Conservation (phyloP, 2,329 filamentous ascomycete species). For the Scleromitrula shiraiana region DNA sequence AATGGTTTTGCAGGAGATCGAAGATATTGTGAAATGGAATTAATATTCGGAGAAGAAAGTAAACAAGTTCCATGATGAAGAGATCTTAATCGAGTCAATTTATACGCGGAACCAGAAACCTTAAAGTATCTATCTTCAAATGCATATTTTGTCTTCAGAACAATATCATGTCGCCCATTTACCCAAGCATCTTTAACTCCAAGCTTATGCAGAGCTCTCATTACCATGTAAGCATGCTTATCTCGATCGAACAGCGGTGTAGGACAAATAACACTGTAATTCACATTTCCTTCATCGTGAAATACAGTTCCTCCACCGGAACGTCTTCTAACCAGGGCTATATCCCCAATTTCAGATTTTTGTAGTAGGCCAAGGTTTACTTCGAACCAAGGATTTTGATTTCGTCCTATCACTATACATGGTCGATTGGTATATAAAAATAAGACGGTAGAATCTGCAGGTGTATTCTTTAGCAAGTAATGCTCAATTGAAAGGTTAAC, state of each 20-base stretch:
- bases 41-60: conserved; percentile 66
- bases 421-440: conserved; percentile 85
- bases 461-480: conserved; percentile 69
- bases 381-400: conserved; percentile 97
- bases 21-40: conserved; percentile 60
- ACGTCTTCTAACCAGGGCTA: conserved; percentile 65
- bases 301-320: conserved; percentile 91
- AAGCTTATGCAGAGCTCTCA: conserved; percentile 62
- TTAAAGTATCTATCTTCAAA: conserved; percentile 48
- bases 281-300: conserved; percentile 87
- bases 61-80: conserved; percentile 93
- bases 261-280: conserved; percentile 88
- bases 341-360: conserved; percentile 1
- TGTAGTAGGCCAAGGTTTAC: conserved; percentile 61
- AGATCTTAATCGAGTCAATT: conserved; percentile 71
- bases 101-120: conserved; percentile 91
- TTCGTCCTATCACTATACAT: conserved; percentile 84
- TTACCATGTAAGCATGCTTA: conserved; percentile 87
- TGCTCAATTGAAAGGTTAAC: conserved; percentile 94
- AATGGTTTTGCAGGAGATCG: conserved; percentile 69
- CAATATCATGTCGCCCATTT: conserved; percentile 90
- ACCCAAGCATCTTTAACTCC: conserved; percentile 58
- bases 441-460: conserved; percentile 65
- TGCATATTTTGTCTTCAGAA: conserved; percentile 46
- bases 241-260: conserved; percentile 69